phyloP scores from a whole-genome alignment of 106 monocot species.

The Dioscorea dumetorum region DNA sequence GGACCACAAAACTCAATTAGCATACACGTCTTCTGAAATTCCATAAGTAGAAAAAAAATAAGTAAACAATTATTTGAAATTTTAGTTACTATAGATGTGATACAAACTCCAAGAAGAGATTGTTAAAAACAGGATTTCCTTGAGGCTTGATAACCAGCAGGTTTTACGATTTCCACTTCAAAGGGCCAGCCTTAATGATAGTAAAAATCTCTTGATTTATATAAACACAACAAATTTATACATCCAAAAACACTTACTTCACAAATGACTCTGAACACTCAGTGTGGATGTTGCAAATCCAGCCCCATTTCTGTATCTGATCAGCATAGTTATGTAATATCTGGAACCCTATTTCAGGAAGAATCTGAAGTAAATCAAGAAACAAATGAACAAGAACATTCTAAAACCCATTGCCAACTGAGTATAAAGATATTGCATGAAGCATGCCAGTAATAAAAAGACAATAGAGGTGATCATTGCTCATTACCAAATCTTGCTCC shows the following conservation, averaged over 20 bases:
- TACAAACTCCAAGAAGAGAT: too few relatives aligned
- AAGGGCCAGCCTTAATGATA: too few relatives aligned
- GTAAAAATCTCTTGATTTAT: too few relatives aligned
- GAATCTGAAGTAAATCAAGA: constrained; percentile 34
- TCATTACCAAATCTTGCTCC: constrained; percentile 72
- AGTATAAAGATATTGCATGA: background rate
- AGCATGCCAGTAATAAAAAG: background rate
- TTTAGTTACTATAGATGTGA: too few relatives aligned
- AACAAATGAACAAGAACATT: background rate
- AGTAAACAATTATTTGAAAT: too few relatives aligned
- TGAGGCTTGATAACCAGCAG: too few relatives aligned
- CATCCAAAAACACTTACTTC: constrained; percentile 33
- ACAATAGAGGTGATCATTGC: constrained; percentile 1
- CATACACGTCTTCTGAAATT: too few relatives aligned
- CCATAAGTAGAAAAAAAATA: too few relatives aligned
- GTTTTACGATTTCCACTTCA: too few relatives aligned
- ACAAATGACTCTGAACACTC: constrained; percentile 48
- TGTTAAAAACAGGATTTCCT: too few relatives aligned
- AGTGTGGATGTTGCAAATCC: constrained; percentile 50
- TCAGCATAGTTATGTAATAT: constrained; percentile 71
- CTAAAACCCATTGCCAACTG: too few relatives aligned
- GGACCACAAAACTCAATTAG: too few relatives aligned
- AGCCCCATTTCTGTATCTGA: constrained; percentile 89
- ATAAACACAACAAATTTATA: background rate
- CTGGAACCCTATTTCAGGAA: constrained; percentile 87